Conservation (phyloP, 192 early-diverging fungal species). For the Phycomyces blakesleeanus region DNA sequence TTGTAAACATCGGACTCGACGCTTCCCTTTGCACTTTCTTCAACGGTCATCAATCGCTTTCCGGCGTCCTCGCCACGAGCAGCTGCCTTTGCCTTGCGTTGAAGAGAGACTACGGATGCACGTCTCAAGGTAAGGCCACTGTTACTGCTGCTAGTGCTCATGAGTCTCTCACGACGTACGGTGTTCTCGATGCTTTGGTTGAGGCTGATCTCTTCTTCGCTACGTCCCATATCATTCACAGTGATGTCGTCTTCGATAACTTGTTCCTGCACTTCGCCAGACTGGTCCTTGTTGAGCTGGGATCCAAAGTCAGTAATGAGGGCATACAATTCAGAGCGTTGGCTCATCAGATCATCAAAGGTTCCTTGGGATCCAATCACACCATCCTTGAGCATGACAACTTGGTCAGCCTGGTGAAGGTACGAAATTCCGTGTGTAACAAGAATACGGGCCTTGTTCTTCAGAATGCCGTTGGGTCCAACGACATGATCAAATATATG, state of each 20-base stretch:
- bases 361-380: slow-evolving; percentile 62
- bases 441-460: slow-evolving; percentile 72
- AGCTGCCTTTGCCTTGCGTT: slow-evolving; percentile 9
- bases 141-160: slow-evolving; percentile 15
- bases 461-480: slow-evolving; percentile 81
- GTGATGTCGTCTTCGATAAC: slow-evolving; percentile 17
- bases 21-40: slow-evolving; percentile 78
- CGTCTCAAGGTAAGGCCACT: slow-evolving; percentile 50
- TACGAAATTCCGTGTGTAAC: slow-evolving; percentile 83
- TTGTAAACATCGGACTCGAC: slow-evolving; percentile 80
- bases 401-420: slow-evolving; percentile 58
- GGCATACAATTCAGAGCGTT: slow-evolving; percentile 55
- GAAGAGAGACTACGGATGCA: slow-evolving; percentile 51
- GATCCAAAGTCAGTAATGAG: slow-evolving; percentile 74
- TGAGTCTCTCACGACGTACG: background rate
- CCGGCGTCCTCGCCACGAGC: slow-evolving; percentile 23
- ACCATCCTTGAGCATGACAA: slow-evolving; percentile 76
- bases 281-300: slow-evolving; percentile 27
- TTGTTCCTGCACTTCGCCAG: slow-evolving; percentile 17
- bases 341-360: slow-evolving; percentile 62
- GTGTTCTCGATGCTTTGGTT: slow-evolving; percentile 7
- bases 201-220: slow-evolving; percentile 5
- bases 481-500: slow-evolving; percentile 88
- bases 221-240: background rate
- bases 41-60: slow-evolving; percentile 64